Evolutionary conservation across 257 asterid species (phyloP), one percentile per base, ranked within the genome.

Genomic region (Solanum chiquidenum): DNA sequence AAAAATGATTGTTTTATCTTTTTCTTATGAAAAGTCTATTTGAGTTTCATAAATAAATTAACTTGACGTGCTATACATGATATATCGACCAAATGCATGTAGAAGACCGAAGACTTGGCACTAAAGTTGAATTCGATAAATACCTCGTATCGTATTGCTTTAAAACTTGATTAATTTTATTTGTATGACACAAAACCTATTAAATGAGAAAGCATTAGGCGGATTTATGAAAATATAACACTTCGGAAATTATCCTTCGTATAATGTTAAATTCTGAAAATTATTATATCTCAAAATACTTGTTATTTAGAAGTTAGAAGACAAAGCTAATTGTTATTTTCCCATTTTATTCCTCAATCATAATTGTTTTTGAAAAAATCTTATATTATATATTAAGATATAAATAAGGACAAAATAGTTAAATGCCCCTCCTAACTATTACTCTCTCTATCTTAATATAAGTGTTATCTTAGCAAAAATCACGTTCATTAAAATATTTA

Each of bases 131-230:
- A 64, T 23, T 60, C 29, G 11, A 44, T 46, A 46, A 46, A 21
- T 58, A 60, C 29, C 29, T 60, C 12, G 2, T 9, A n/a, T 62
- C 0, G 0, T n/a, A 64, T 5, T 12, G 18, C 18, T 9, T 66
- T 5, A 6, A 66, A 25, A 12, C 1, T 12, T 4, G 34, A 66
- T 6, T 66, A 66, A 25, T 12, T 25, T 23, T 62, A 62, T 23
- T 62, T 9, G 11, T 23, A 0, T 10, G 14, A 1, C 13, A n/a
- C 5, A 4, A 9, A 10, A 0, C 0, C 31, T 9, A 21, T 21
- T 60, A 8, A 60, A 60, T 18, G n/a, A 55, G 4, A 55, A 55
- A 55, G n/a, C 27, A 7, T 55, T 18, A 6, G 0, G 5, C 0
- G 10, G 64, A 55, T 55, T 55, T 55, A 7, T 55, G 64, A 0